Base-by-base conservation (phyloP, 371 early-diverging fungal species). In the Circinella umbellata region DNA sequence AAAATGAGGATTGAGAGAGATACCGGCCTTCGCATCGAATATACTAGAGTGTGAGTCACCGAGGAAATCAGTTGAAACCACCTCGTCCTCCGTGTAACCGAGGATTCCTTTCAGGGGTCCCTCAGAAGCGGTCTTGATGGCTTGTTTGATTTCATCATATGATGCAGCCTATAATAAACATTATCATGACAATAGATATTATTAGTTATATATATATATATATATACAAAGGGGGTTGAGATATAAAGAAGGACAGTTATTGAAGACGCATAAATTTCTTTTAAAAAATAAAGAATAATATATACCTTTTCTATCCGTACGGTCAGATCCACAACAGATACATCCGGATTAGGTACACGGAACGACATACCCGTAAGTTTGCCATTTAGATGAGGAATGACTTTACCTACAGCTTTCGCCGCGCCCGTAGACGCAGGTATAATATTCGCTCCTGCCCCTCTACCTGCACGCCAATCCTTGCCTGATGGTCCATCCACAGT, bases 371-470 rank as follows among this genome's bases (percentile, higher is more conserved):
- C 99, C 61, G 99, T 99, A 71, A 99, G 85, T 88, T 98, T 99
- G 71, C 97, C 97, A 81, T 96, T 94, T 61, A 99, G 90, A 57
- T 83, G 84, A 66, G 99, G 99, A 73, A 99, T 95, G 69, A 99
- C 99, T 86, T 98, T 96, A 63, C 96, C 98, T 73, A 99, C 99
- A 61, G 99, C 99, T 86, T 96, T 98, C 80, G 99, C 99, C 73
- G 99, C 99, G 73, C 99, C 99, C 66, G 99, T 99, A 68, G 96
- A 92, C 70, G 99, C 95, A 18, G 99, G 99, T 83, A 99, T 99
- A 81, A 99, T 99, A 90, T 99, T 99, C 63, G 85, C 82, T 78
- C 93, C 87, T 42, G 98, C 98, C 76, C 98, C 96, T 89, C 99
- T 95, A 68, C 99, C 98, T 67, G 93, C 88, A 69, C 99, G 90